Percentiles rank a stretch among this genome's conserved stretches.
These are phyloP conservation scores for Citrullus mucosospermus DNA, from an alignment of 306 rosid genomes.

Conservation along the genomic window DNA sequence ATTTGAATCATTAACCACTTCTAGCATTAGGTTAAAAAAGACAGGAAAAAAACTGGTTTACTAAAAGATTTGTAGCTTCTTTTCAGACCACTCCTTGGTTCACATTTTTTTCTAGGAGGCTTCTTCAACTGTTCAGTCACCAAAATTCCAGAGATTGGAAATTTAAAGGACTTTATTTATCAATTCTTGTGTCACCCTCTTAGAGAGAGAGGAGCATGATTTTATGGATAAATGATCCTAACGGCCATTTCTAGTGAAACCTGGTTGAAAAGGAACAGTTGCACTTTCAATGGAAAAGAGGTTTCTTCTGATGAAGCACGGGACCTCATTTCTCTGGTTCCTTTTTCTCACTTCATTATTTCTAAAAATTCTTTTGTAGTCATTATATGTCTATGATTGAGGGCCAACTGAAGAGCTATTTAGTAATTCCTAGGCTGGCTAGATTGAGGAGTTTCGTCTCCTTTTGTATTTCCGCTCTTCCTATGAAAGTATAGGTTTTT, in stretches of 20 bases:
- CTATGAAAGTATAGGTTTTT: background rate
- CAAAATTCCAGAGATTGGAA: background rate
- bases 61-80: background rate
- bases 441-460: background rate
- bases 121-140: background rate
- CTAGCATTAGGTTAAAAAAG: background rate
- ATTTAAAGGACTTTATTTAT: background rate
- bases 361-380: background rate
- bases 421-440: background rate
- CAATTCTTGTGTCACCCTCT: background rate
- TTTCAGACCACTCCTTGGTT: background rate
- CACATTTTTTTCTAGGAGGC: background rate
- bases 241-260: background rate
- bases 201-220: background rate
- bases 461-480: background rate
- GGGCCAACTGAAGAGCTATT: background rate
- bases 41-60: background rate
- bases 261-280: background rate
- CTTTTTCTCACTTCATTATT: background rate
- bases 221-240: background rate
- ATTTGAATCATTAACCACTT: background rate
- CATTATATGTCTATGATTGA: background rate
- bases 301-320: background rate
- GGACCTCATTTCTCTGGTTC: background rate
- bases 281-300: background rate